Base-by-base conservation (phyloP, 106 monocot species). In the Alisma plantagoaquatica region DNA sequence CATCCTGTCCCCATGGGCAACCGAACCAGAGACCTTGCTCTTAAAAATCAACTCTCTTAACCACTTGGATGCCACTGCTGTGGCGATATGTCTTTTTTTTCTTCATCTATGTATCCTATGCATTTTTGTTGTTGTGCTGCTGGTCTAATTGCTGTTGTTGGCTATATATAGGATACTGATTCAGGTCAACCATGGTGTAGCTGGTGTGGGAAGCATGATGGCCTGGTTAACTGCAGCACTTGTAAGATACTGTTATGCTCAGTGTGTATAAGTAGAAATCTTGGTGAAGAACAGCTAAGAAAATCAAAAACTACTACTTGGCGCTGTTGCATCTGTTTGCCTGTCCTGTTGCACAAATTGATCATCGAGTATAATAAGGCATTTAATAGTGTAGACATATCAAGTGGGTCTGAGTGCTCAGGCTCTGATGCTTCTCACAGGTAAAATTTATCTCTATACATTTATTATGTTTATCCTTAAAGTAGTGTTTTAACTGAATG, bases 321-420 rank as follows among this genome's bases (percentile, higher is more conserved):
- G 88, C 62, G 63, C n/a, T 94, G 94, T 65, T 88, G 71, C 57
- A 78, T 77, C 59, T 94, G 94, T 61, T 70, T 57, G 45, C 88
- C 94, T 22, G 51, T 10, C 69, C 45, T 75, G 60, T 59, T 94
- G 62, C 47, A 69, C 27, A 56, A 56, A 31, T 52, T 77, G 54
- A 66, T 73, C 10, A 68, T 60, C 10, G 77, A 84, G 12, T 94
- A 72, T 59, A 60, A 84, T 43, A 84, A 60, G 51, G 88, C 69
- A 17, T 44, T 77, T 29, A 57, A 27, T 49, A 48, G 44, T 33
- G 51, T 64, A 10, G 52, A 27, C 20, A 49, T 46, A 49, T 68
- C 73, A 3, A 77, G 55, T 70, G 80, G 68, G 48, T 70, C 78
- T 43, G 77, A 75, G 32, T 43, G 54, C 55, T 72, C 81, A 15